phyloP scores from a whole-genome alignment of 257 asterid genomes.

The Capsicum rhomboideum region DNA sequence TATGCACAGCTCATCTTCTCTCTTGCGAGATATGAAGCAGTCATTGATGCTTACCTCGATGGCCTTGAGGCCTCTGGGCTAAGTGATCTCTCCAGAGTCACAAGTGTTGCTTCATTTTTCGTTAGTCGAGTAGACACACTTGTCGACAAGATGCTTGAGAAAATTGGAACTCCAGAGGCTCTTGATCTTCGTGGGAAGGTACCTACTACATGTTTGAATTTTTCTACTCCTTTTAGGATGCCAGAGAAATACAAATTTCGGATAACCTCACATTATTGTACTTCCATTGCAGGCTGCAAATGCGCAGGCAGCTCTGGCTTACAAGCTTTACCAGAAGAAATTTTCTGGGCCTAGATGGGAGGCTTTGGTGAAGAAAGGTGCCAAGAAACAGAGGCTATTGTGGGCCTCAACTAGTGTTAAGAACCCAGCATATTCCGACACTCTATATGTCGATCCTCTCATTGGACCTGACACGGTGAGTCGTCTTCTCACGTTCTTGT shows the following conservation, averaged over 20 bases:
- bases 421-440: constrained; percentile 97
- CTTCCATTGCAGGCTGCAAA: constrained; percentile 72
- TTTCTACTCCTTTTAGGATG: background rate
- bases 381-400: constrained; percentile 94
- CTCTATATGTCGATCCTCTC: constrained; percentile 97
- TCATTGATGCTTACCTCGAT: constrained; percentile 95
- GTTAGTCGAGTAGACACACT: constrained; percentile 96
- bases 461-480: constrained; percentile 96
- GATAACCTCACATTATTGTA: background rate
- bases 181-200: constrained; percentile 98
- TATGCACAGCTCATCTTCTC: constrained; percentile 88
- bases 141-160: constrained; percentile 95
- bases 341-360: constrained; percentile 99
- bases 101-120: constrained; percentile 96
- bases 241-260: background rate
- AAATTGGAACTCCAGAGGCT: constrained; percentile 90
- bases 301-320: constrained; percentile 97
- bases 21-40: constrained; percentile 91
- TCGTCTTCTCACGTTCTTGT: constrained; percentile 25
- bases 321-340: constrained; percentile 85
- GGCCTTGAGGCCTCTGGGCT: constrained; percentile 99
- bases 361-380: constrained; percentile 95
- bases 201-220: background rate
- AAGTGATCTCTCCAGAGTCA: constrained; percentile 81
- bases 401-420: constrained; percentile 99